Evolutionary conservation across 495 filamentous ascomycete species (phyloP).

Genomic region (Penicillium egyptiacum): DNA sequence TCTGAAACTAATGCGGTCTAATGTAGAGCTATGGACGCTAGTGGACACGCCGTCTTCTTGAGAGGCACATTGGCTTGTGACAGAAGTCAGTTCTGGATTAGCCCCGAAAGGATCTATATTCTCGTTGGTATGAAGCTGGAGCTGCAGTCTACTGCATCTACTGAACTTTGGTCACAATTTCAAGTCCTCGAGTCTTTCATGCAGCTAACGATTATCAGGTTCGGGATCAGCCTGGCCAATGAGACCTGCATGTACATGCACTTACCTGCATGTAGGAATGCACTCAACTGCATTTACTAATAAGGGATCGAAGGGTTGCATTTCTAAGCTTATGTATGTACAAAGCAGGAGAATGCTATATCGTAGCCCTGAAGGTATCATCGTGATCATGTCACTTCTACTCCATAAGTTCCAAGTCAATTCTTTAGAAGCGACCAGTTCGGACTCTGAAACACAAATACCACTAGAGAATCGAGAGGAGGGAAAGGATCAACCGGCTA

Average conservation of each 20-base stretch:
- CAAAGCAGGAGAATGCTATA: not conserved
- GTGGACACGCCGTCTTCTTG: too few species aligned
- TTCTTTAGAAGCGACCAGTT: not conserved
- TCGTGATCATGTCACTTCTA: not conserved
- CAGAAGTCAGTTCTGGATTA: too few species aligned
- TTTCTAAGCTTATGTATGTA: not conserved
- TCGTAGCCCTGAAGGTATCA: not conserved
- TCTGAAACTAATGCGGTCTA: not conserved
- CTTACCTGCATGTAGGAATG: too few species aligned
- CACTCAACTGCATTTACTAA: not conserved
- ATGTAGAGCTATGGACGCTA: too few species aligned
- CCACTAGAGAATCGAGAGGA: not conserved
- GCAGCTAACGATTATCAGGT: not conserved
- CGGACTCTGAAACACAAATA: not conserved
- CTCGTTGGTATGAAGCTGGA: not conserved
- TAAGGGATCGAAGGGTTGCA: not conserved
- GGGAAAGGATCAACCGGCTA: not conserved
- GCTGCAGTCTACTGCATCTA: not conserved
- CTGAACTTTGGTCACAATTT: not conserved
- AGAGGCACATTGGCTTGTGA: too few species aligned
- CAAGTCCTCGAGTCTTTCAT: not conserved
- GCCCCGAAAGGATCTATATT: too few species aligned
- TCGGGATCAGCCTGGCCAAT: slow-evolving; percentile 2
- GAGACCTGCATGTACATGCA: not conserved
- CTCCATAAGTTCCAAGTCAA: not conserved